Percentiles rank a stretch among this genome's conserved stretches.
Conservation (phyloP, 495 filamentous ascomycete genomes). For the Hypoxylon perforatum region DNA sequence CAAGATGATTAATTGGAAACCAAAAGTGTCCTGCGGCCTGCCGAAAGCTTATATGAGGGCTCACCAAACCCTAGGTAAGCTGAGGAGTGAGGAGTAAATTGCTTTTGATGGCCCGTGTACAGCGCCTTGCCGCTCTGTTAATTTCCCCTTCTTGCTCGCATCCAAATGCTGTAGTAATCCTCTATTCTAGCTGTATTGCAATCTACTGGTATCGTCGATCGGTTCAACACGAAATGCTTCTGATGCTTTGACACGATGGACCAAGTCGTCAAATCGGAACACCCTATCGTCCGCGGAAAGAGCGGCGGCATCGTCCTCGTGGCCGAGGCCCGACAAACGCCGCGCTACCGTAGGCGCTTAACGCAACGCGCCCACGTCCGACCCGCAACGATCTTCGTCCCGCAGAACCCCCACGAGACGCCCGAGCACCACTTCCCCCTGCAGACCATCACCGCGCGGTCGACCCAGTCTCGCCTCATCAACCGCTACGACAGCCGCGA, state of each 20-base stretch:
- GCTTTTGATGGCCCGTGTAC: too few species aligned
- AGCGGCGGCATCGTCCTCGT: conserved; percentile 3
- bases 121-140: too few species aligned
- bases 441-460: conserved; percentile 41
- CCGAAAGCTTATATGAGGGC: too few species aligned
- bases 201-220: too few species aligned
- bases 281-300: not conserved
- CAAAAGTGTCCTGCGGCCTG: too few species aligned
- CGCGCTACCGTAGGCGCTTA: conserved; percentile 22
- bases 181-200: too few species aligned
- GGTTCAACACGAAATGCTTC: too few species aligned
- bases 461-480: conserved; percentile 47
- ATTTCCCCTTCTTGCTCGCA: too few species aligned
- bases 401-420: conserved; percentile 32
- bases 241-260: not conserved
- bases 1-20: too few species aligned
- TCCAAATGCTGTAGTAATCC: too few species aligned
- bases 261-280: not conserved
- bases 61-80: too few species aligned
- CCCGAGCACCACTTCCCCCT: conserved; percentile 51
- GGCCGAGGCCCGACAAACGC: not conserved
- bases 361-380: conserved; percentile 25
- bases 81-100: too few species aligned
- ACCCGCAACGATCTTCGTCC: conserved; percentile 45
- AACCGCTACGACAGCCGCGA: conserved; percentile 52